These are phyloP conservation scores for Malus domestica DNA, from an alignment of 306 rosid genomes.

Conservation along the genomic window DNA sequence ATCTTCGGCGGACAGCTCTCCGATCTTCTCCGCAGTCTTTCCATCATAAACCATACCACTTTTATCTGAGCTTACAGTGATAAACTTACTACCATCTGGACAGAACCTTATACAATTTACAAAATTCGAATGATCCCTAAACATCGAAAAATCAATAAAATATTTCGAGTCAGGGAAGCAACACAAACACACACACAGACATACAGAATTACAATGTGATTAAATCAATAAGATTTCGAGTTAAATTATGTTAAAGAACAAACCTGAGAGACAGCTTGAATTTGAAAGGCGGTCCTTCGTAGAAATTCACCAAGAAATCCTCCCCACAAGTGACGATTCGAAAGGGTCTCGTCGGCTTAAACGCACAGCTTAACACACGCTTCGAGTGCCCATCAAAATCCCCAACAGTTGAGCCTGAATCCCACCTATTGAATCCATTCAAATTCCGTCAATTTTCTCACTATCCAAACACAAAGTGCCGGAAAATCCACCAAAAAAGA, in stretches of 20 bases:
- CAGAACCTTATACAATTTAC: conserved; percentile 86
- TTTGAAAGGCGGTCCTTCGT: conserved; percentile 93
- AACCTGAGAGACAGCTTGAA: conserved; percentile 89
- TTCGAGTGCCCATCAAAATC: conserved; percentile 95
- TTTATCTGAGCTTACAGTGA: conserved; percentile 87
- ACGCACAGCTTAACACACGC: conserved; percentile 85
- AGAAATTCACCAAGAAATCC: conserved; percentile 85
- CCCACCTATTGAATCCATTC: conserved; percentile 57
- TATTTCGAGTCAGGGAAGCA: not conserved
- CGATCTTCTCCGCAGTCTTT: conserved; percentile 77
- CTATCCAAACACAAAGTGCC: not conserved
- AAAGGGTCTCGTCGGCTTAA: conserved; percentile 86
- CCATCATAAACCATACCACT: conserved; percentile 76
- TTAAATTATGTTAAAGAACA: not conserved
- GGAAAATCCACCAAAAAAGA: not conserved
- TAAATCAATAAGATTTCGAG: not conserved
- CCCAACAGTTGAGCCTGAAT: conserved; percentile 89
- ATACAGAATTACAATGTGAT: not conserved
- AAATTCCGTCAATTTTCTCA: not conserved
- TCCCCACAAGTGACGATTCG: conserved; percentile 91
- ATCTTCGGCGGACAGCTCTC: conserved; percentile 81
- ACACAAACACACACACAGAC: not conserved
- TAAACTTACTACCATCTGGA: conserved; percentile 85
- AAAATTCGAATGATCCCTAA: conserved; percentile 95
- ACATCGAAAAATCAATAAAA: conserved; percentile 7